Conservation (phyloP, 2,329 filamentous ascomycete genomes). For the Apiospora rasikravindrae region DNA sequence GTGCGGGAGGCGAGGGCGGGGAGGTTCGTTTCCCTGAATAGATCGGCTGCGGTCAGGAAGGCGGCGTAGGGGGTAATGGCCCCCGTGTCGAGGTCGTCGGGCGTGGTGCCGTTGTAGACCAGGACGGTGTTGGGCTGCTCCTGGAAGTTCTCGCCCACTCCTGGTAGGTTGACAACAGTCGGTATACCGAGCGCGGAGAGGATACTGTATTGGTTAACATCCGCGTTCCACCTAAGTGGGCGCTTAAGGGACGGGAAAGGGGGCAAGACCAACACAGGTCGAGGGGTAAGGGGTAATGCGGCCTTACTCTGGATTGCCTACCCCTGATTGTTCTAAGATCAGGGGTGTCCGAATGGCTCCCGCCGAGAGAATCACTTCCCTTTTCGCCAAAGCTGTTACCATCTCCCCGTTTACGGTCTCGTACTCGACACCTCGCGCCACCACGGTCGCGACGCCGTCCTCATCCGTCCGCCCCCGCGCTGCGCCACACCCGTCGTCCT, state of each 20-base stretch:
- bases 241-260: neutral
- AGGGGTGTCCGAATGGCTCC: constrained; percentile 57
- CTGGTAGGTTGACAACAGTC: constrained; percentile 50
- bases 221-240: neutral
- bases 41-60: constrained; percentile 41
- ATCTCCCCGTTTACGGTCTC: constrained; percentile 42
- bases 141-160: constrained; percentile 58
- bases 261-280: too few species aligned
- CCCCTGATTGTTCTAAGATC: constrained; percentile 58
- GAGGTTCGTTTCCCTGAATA: constrained; percentile 38
- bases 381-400: constrained; percentile 43
- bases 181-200: constrained; percentile 49
- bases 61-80: constrained; percentile 37
- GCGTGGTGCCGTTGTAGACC: constrained; percentile 30
- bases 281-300: constrained; percentile 23
- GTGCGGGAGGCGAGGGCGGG: neutral
- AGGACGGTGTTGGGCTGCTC: constrained; percentile 50
- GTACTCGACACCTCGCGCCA: constrained; percentile 45
- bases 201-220: neutral
- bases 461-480: neutral
- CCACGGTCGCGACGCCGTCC: constrained; percentile 17
- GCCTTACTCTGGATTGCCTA: constrained; percentile 48
- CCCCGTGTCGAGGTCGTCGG: constrained; percentile 20
- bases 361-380: constrained; percentile 53
- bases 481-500: constrained; percentile 19